Evolutionary conservation across 116 monocot species (phyloP), one percentile per base, ranked within the genome.

Genomic region (Phalaenopsis hybrid): DNA sequence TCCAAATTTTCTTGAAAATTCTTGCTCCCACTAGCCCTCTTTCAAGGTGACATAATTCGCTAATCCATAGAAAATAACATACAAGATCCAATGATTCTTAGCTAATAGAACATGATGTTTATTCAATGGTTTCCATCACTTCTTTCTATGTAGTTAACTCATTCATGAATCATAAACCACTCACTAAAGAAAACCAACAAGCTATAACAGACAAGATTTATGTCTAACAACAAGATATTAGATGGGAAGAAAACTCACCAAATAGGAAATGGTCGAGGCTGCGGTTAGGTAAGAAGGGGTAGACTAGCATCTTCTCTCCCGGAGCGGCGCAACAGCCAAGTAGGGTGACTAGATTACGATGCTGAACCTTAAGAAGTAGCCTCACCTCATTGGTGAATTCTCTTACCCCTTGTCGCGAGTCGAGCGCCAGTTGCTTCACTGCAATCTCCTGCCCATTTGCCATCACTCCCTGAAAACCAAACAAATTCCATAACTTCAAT

Each of bases 321-420:
- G 81, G 78, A 16, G 92, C 70, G 3, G 83, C 78, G 74, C 92
- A 94, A 57, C 90, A 94, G 25, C 92, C 94, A 20, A 87, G 88
- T 10, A 94, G 88, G 5, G 87, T 86, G 57, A 94, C 94, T 4
- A 94, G 86, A 80, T 92, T 92, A 57, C 89, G 80, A 81, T 94
- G 94, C 83, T 92, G 92, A 20, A 94, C 85, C 84, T 88, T 94
- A 58, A 90, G 84, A 48, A 94, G 87, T n/a, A 94, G 81, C 68
- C 78, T 80, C 51, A 92, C 90, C 85, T 94, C 94, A 52, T 91
- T 94, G 16, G 75, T 86, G 84, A 94, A 94, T 81, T 94, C 90
- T 65, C 76, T 74, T 65, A 86, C 5, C 3, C 94, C 94, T 76
- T 94, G 94, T 81, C 89, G 74, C 2, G 94, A 94, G 58, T 83